Base-by-base conservation (phyloP, 108 stramenopile species). In the Fragilariopsis cylindrus region DNA sequence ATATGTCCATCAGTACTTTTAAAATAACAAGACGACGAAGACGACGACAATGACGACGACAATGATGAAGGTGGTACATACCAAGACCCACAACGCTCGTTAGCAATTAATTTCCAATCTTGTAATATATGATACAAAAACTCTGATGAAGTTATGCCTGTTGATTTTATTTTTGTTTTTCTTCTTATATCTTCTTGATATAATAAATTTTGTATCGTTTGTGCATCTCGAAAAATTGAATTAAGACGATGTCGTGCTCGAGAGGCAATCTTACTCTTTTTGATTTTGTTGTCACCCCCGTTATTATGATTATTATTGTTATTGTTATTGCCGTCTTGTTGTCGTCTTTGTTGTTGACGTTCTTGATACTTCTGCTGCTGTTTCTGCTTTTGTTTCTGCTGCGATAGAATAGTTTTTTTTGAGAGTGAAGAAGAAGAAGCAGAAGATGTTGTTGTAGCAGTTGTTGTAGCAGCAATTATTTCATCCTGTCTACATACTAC, bases 1-100 rank as follows among this genome's bases (percentile, higher is more conserved):
- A 70, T 69, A 58, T 93, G 92, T 1, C 92, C 92, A 82, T 93
- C 92, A 2, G 90, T 88, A 57, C 83, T 85, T 81, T 93, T 91
- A 82, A 93, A 93, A 58, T 91, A 88, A 57, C 81, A 82, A 43
- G 44, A 57, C 5, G 18, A 56, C 2, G 69, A 19, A 39, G 54
- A 18, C 44, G 30, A 1, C 30, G 30, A 30, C 30, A 1, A 21
- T 21, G 30, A 19, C 19, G 19, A 19, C 19, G 19, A 19, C 19
- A 0, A 19, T 19, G 19, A 19, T 40, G 57, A 60, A 18, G 16
- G 4, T 6, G 11, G 41, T 11, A 11, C 8, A 11, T 60, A 53
- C 13, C 58, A 40, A 40, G n/a, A 60, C 2, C 9, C 7, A 40
- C 9, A 40, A 40, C 4, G 40, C 40, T 21, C 58, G 58, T 60